phyloP scores from a whole-genome alignment of 1,139 yeast genomes.

The Saccharomycopsis hybrid region DNA sequence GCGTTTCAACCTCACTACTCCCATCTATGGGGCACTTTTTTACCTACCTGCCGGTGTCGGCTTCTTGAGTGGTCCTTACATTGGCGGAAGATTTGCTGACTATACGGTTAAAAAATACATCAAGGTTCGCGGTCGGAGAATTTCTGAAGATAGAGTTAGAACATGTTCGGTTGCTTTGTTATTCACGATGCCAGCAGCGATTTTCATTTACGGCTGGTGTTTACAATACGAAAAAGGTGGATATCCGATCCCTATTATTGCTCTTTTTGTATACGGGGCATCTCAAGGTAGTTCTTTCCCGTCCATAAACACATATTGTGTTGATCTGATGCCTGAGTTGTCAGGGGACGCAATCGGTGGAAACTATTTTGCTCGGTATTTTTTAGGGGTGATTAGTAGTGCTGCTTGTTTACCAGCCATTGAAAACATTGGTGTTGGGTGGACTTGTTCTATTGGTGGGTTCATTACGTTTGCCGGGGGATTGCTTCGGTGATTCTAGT shows the following conservation, averaged over 20 bases:
- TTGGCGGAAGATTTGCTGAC: conserved; percentile 49
- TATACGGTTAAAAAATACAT: conserved; percentile 37
- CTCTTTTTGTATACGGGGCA: conserved; percentile 41
- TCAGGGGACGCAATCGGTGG: conserved; percentile 49
- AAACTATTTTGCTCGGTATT: conserved; percentile 43
- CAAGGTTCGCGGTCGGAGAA: conserved; percentile 35
- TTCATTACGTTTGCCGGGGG: conserved; percentile 30
- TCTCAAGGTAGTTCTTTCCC: conserved; percentile 48
- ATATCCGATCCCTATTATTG: conserved; percentile 44
- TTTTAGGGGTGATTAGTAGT: conserved; percentile 45
- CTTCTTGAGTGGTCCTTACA: conserved; percentile 39
- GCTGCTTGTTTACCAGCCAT: conserved; percentile 42
- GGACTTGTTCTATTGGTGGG: conserved; percentile 43
- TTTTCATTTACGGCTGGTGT: conserved; percentile 48
- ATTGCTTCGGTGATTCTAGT: conserved; percentile 24
- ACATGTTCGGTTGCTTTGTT: conserved; percentile 36
- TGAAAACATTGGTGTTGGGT: conserved; percentile 44
- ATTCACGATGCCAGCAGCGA: conserved; percentile 35
- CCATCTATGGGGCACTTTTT: conserved; percentile 43
- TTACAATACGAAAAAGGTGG: conserved; percentile 44
- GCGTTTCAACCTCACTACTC: conserved; percentile 39
- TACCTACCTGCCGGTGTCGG: conserved; percentile 51
- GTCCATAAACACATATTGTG: conserved; percentile 47
- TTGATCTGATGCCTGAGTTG: conserved; percentile 47
- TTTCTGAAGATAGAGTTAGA: conserved; percentile 47